Evolutionary conservation across 2,329 filamentous ascomycete genomes (phyloP).

Genomic region (Zymoseptoria brevis): DNA sequence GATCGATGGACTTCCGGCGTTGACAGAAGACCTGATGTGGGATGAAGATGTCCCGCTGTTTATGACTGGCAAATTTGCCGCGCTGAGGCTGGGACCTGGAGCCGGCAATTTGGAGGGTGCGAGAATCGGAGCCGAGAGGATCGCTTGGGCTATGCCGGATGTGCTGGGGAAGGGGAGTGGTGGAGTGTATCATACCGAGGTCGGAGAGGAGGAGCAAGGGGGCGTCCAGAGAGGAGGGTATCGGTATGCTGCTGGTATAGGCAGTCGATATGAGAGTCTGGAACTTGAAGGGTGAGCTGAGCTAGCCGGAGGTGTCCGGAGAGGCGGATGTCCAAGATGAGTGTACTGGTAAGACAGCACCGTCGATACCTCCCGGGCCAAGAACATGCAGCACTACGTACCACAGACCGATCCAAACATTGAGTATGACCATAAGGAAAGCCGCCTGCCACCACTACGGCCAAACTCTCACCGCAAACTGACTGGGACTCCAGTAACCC

Average conservation of each 20-base stretch:
- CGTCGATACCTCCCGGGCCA: background rate
- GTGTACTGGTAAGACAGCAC: too few species aligned
- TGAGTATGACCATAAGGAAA: background rate
- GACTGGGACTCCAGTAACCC: background rate
- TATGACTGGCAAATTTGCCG: slow-evolving; percentile 59
- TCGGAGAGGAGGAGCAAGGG: slow-evolving; percentile 17
- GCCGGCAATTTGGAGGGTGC: slow-evolving; percentile 68
- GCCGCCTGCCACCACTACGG: background rate
- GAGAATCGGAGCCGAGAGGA: slow-evolving; percentile 62
- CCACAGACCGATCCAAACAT: background rate
- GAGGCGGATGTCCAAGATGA: too few species aligned
- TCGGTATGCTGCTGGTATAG: slow-evolving; percentile 31
- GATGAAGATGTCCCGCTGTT: slow-evolving; percentile 64
- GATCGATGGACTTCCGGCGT: slow-evolving; percentile 60
- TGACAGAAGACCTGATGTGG: slow-evolving; percentile 74
- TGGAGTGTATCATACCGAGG: background rate
- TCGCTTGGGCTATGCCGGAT: slow-evolving; percentile 62
- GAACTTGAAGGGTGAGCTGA: slow-evolving; percentile 3
- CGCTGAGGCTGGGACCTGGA: slow-evolving; percentile 61
- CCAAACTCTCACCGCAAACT: background rate
- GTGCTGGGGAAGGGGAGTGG: slow-evolving; percentile 4
- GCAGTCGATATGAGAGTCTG: slow-evolving; percentile 36
- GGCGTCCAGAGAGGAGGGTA: slow-evolving; percentile 18
- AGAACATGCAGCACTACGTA: background rate
- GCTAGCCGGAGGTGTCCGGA: background rate